A percentile compares a stretch with the other conserved stretches of the same genome.
Conservation (phyloP, 2,329 filamentous ascomycete genomes). For the Sclerotinia subarctica region DNA sequence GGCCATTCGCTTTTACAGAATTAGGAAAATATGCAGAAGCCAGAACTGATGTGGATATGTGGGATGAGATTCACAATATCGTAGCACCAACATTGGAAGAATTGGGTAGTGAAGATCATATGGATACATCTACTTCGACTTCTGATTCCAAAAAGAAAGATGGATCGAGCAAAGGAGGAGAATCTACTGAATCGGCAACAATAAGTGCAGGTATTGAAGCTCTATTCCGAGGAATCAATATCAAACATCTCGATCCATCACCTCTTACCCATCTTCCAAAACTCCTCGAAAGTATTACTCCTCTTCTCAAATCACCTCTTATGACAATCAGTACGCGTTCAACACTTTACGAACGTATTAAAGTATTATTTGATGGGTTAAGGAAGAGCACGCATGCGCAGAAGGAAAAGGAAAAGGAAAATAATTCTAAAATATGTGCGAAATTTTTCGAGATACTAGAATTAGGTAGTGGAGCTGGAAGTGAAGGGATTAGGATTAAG, state of each 20-base stretch:
- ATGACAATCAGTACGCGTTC: constrained; percentile 34
- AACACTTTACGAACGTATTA: constrained; percentile 36
- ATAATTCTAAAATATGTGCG: constrained; percentile 28
- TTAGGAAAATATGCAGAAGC: constrained; percentile 70
- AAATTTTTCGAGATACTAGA: constrained; percentile 34
- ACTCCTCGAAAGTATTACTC: constrained; percentile 31
- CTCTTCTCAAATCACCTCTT: constrained; percentile 33
- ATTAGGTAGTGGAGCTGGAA: constrained; percentile 35
- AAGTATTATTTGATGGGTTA: constrained; percentile 35
- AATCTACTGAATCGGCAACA: constrained; percentile 33
- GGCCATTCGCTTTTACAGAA: constrained; percentile 68
- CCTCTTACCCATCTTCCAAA: constrained; percentile 32
- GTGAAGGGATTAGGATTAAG: constrained; percentile 36
- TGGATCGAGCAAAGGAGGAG: constrained; percentile 29
- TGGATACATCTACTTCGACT: constrained; percentile 43
- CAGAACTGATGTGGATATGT: constrained; percentile 67
- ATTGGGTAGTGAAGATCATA: constrained; percentile 38
- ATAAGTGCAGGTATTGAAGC: constrained; percentile 37
- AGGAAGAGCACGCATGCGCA: constrained; percentile 29
- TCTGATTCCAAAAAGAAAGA: constrained; percentile 23
- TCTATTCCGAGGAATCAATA: constrained; percentile 37
- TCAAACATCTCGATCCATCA: constrained; percentile 29
- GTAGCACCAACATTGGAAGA: constrained; percentile 61
- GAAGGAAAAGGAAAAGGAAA: constrained; percentile 17
- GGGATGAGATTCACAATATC: constrained; percentile 62